Evolutionary conservation across 805 yeast species (phyloP).

Genomic region (Teunomyces cretensis): DNA sequence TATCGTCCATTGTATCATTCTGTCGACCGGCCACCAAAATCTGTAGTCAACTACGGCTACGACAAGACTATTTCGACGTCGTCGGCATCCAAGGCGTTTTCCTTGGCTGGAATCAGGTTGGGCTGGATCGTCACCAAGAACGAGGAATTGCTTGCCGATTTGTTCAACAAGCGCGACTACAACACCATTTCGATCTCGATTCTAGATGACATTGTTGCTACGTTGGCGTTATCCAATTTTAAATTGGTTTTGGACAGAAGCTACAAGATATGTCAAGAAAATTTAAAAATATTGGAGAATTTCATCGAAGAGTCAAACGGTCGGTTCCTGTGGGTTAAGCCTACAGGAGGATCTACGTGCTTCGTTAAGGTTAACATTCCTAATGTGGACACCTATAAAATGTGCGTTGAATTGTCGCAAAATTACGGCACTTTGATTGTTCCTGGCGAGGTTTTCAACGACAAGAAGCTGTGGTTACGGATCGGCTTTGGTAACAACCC

Average conservation of each 20-base stretch:
- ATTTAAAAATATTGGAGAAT: slow-evolving; percentile 33
- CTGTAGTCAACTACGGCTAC: slow-evolving; percentile 42
- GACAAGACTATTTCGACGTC: slow-evolving; percentile 46
- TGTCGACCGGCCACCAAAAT: slow-evolving; percentile 28
- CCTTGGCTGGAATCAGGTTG: slow-evolving; percentile 52
- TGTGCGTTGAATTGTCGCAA: slow-evolving; percentile 37
- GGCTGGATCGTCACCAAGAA: slow-evolving; percentile 52
- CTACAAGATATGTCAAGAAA: slow-evolving; percentile 36
- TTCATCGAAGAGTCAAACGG: slow-evolving; percentile 33
- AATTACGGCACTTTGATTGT: slow-evolving; percentile 37
- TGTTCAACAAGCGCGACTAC: slow-evolving; percentile 46
- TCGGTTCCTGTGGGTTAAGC: slow-evolving; percentile 38
- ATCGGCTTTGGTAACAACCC: slow-evolving; percentile 49
- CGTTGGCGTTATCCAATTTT: slow-evolving; percentile 39
- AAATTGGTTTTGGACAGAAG: slow-evolving; percentile 39
- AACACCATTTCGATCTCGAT: slow-evolving; percentile 50
- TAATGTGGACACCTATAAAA: slow-evolving; percentile 26
- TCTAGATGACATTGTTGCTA: slow-evolving; percentile 47
- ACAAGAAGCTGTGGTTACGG: slow-evolving; percentile 40
- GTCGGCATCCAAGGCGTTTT: slow-evolving; percentile 54
- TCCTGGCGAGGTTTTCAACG: slow-evolving; percentile 50
- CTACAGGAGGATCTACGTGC: slow-evolving; percentile 50
- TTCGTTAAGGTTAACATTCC: slow-evolving; percentile 35
- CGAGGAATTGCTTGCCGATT: slow-evolving; percentile 24
- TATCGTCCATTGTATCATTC: slow-evolving; percentile 53